A percentile compares a stretch with the other conserved stretches of the same genome.
Conservation (phyloP, 1,139 yeast species). For the Diutina siamensis region DNA sequence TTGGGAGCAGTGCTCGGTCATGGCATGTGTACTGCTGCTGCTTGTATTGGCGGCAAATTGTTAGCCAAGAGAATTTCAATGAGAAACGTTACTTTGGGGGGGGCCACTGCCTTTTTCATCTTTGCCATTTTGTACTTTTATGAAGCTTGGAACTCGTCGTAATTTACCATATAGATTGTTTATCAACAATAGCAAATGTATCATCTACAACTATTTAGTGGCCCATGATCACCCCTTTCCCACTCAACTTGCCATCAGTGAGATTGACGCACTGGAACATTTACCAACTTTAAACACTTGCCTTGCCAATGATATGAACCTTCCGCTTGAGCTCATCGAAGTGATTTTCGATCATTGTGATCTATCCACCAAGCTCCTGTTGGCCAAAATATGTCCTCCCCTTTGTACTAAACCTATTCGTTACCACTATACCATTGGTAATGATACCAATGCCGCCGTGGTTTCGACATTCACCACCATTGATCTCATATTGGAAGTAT, state of each 20-base stretch:
- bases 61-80: constrained; percentile 82
- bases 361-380: background rate
- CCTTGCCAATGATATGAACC: background rate
- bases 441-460: background rate
- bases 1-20: constrained; percentile 89
- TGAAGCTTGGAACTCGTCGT: constrained; percentile 31
- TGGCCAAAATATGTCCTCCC: background rate
- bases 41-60: constrained; percentile 89
- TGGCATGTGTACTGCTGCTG: constrained; percentile 78
- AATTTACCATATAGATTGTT: background rate
- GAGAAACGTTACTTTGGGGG: constrained; percentile 87
- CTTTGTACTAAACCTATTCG: background rate
- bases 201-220: too few relatives aligned
- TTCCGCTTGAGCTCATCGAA: background rate
- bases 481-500: background rate
- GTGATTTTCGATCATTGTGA: background rate
- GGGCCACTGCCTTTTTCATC: constrained; percentile 73
- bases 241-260: too few relatives aligned
- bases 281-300: too few relatives aligned
- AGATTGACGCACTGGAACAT: too few relatives aligned
- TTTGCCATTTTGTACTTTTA: constrained; percentile 74
- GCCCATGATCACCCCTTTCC: too few relatives aligned
- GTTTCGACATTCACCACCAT: background rate
- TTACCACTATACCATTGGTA: background rate
- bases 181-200: too few relatives aligned